Conservation (phyloP, 2,329 filamentous ascomycete species). For the Epichloe gansuensis region DNA sequence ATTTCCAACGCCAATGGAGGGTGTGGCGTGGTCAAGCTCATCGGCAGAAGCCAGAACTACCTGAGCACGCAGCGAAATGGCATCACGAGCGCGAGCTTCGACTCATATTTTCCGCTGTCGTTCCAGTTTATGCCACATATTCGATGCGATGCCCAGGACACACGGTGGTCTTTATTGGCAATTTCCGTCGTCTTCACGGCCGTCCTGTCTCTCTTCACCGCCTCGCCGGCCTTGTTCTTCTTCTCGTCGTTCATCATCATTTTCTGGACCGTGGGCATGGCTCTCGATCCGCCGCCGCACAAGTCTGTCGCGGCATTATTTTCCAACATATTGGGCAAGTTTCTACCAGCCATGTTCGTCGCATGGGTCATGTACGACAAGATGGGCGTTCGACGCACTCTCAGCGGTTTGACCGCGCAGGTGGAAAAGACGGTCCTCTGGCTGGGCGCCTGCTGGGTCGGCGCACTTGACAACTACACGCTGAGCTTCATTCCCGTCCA, state of each 20-base stretch:
- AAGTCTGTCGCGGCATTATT: constrained; percentile 56
- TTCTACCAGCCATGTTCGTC: constrained; percentile 77
- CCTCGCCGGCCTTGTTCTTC: constrained; percentile 70
- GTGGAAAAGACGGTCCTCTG: constrained; percentile 83
- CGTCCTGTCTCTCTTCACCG: constrained; percentile 68
- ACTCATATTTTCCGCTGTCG: constrained; percentile 79
- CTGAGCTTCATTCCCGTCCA: constrained; percentile 89
- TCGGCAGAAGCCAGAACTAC: constrained; percentile 55
- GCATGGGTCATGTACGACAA: constrained; percentile 80
- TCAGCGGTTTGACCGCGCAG: constrained; percentile 64
- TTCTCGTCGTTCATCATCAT: constrained; percentile 68
- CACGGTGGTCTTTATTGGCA: constrained; percentile 71
- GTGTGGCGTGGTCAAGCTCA: constrained; percentile 66
- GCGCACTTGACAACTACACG: constrained; percentile 86
- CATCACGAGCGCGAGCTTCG: constrained; percentile 65
- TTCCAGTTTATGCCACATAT: constrained; percentile 62
- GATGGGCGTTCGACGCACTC: constrained; percentile 60
- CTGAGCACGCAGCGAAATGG: constrained; percentile 53
- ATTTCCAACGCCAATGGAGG: constrained; percentile 60
- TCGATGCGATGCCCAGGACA: constrained; percentile 57
- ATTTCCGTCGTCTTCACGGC: constrained; percentile 71
- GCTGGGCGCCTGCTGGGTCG: constrained; percentile 83
- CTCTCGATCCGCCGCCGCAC: constrained; percentile 69
- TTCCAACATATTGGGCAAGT: constrained; percentile 65
- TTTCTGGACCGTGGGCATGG: constrained; percentile 83